Percentiles rank a stretch among this genome's conserved stretches.
Evolutionary conservation across 2,329 filamentous ascomycete genomes (phyloP).

Genomic region (Ophioceras dolichostomum): DNA sequence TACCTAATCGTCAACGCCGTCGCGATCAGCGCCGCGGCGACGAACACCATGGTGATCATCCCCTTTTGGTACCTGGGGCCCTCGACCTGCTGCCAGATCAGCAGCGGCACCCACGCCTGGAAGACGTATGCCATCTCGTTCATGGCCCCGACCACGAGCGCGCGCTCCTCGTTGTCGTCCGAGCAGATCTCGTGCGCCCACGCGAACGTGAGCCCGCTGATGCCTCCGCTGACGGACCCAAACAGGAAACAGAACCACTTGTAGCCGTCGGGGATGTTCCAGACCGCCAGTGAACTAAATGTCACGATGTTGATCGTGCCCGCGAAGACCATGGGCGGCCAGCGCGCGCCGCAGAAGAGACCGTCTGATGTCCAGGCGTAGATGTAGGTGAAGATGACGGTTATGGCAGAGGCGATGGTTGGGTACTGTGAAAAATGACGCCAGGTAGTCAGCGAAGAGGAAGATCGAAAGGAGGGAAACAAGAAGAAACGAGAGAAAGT

Average conservation of each 20-base stretch:
- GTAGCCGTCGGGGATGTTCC: slow-evolving; percentile 36
- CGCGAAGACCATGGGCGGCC: slow-evolving; percentile 51
- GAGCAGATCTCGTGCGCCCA: slow-evolving; percentile 38
- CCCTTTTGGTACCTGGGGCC: slow-evolving; percentile 49
- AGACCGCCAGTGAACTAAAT: slow-evolving; percentile 25
- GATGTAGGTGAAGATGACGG: slow-evolving; percentile 43
- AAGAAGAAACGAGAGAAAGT: slow-evolving; percentile 1
- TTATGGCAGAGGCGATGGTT: slow-evolving; percentile 42
- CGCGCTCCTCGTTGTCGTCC: slow-evolving; percentile 49
- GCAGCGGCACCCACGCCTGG: slow-evolving; percentile 55
- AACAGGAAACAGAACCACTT: slow-evolving; percentile 54
- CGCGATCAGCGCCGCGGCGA: slow-evolving; percentile 35
- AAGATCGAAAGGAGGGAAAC: slow-evolving; percentile 18
- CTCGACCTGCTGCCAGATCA: slow-evolving; percentile 54
- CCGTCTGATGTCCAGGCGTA: slow-evolving; percentile 58
- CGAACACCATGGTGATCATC: slow-evolving; percentile 39
- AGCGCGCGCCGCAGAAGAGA: slow-evolving; percentile 43
- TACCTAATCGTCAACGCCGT: slow-evolving; percentile 33
- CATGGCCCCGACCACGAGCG: slow-evolving; percentile 52
- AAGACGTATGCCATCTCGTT: slow-evolving; percentile 59
- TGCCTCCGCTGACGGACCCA: slow-evolving; percentile 34
- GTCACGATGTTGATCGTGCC: slow-evolving; percentile 28
- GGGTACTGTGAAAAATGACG: no score
- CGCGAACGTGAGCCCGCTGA: slow-evolving; percentile 31
- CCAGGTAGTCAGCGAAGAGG: no score